Percentiles rank a stretch among this genome's conserved stretches.
Conservation (phyloP, 1,284 basidiomycete species). For the Trametes hirsuta region DNA sequence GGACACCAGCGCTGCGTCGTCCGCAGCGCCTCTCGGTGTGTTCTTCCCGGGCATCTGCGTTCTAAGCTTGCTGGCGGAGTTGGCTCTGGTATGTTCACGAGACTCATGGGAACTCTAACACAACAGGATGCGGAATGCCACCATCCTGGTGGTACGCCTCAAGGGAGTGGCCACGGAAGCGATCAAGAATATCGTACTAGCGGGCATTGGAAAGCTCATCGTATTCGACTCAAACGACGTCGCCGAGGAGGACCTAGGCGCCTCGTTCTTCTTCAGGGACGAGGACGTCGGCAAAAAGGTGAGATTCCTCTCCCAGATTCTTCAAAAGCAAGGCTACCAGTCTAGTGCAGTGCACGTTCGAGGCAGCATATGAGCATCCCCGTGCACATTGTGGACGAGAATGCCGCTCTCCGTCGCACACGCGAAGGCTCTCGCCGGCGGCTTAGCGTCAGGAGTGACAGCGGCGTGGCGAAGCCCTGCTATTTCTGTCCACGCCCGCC, state of each 20-base stretch:
- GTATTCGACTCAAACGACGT: conserved; percentile 69
- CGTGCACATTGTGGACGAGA: not conserved
- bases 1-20: not conserved
- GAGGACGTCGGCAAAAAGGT: conserved; percentile 91
- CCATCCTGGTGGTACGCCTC: conserved; percentile 84
- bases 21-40: not conserved
- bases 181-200: conserved; percentile 91
- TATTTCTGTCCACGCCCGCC: conserved; percentile 9
- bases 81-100: conserved; percentile 4
- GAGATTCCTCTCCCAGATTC: conserved; percentile 23
- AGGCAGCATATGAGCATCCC: not conserved
- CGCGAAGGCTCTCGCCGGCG: not conserved
- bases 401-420: not conserved
- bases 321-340: not conserved
- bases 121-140: conserved; percentile 89
- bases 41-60: not conserved
- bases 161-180: conserved; percentile 92
- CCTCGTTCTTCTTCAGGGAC: conserved; percentile 94
- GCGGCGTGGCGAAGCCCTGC: conserved; percentile 9
- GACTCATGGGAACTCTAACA: conserved; percentile 1
- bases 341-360: not conserved
- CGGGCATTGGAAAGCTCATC: conserved; percentile 75
- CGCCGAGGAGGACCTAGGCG: conserved; percentile 81
- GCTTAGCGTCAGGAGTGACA: not conserved
- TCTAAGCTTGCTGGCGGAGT: not conserved